Evolutionary conservation across 2,329 filamentous ascomycete genomes (phyloP), one percentile per base, ranked within the genome.

Genomic region (Neodidymelliopsis sp.): DNA sequence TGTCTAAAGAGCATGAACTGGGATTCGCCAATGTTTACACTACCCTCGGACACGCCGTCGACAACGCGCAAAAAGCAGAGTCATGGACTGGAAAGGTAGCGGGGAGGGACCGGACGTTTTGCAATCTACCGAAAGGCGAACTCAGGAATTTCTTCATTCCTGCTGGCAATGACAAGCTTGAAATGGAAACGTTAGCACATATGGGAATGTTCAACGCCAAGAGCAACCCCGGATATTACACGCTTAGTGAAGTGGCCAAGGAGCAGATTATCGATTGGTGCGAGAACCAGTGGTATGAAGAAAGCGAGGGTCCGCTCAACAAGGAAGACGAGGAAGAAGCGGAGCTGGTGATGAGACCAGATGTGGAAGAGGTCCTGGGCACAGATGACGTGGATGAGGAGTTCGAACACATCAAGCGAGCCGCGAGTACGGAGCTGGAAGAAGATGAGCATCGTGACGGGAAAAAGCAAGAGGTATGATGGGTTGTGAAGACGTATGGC

Each of bases 11-110:
- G 49, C 81, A 90, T 11, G 80, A 79, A 10, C 81, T 97, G 11
- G 89, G 89, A 2, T 96, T 92, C 67, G 86, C 85, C 11, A 94
- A 97, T 67, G 79, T 97, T 49, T 97, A 96, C 73, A 96, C 91
- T 4, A 82, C 87, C 20, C 83, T 99, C 19, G 92, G 91, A 2
- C 81, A 82, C 63, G 85, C 84, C 11, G 87, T 88, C 11, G 47
- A 50, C n/a, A 72, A 78, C 60, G 75, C 40, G 64, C 80, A 65
- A 78, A 57, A 54, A 22, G 65, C 63, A 27, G 53, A 63, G 11
- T 62, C 62, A 11, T 76, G 71, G 67, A 74, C 71, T 68, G 86
- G 71, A 75, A 82, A 43, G 77, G 81, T 90, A 25, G 72, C 89
- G 13, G 86, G 87, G 1, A 83, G 81, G 39, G 81, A 92, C 54